Evolutionary conservation across 2,329 filamentous ascomycete genomes (phyloP), one percentile per base, ranked within the genome.

Genomic region (Huntiella moniliformis): DNA sequence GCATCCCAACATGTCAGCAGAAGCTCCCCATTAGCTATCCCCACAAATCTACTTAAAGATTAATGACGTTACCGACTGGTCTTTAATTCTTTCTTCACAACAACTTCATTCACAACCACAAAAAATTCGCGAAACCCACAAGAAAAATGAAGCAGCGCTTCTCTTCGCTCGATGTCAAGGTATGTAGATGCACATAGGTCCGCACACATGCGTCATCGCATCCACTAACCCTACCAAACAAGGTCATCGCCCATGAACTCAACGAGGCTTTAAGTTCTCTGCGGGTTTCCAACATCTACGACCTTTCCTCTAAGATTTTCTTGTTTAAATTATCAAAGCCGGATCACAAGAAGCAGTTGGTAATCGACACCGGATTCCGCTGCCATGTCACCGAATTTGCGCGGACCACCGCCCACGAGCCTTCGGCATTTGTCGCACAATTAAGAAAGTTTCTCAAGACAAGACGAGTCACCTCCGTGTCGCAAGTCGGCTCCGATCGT

Each of bases 161-260:
- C 60, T 84, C 79, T 10, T 84, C 80, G n/a, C 61, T 85, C 48
- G 81, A 85, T 58, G 79, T 85, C 55, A 81, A 79, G 66, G 77
- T 76, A 57, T 46, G 10, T 38, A n/a, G n/a, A n/a, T n/a, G n/a
- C n/a, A 17, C 17, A 3, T 15, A 13, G 5, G 6, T 33, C 50
- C 39, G 11, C 4, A 10, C 28, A 33, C 39, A 17, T 28, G n/a
- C 18, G 16, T 31, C 17, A 44, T 28, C 11, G n/a, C 18, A 33
- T 16, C 22, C 11, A 40, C 46, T 42, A 52, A 44, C 45, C 11
- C 45, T 46, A 39, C 35, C 31, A 15, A 15, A 44, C 8, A 57
- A 93, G 84, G 85, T 93, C 62, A 92, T 96, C 58, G 82, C 86
- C 47, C 84, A 93, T 60, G 91, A 98, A 71, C 81, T 98, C 51